Conservation (phyloP, 192 early-diverging fungal genomes). For the Linnemannia hyalina region DNA sequence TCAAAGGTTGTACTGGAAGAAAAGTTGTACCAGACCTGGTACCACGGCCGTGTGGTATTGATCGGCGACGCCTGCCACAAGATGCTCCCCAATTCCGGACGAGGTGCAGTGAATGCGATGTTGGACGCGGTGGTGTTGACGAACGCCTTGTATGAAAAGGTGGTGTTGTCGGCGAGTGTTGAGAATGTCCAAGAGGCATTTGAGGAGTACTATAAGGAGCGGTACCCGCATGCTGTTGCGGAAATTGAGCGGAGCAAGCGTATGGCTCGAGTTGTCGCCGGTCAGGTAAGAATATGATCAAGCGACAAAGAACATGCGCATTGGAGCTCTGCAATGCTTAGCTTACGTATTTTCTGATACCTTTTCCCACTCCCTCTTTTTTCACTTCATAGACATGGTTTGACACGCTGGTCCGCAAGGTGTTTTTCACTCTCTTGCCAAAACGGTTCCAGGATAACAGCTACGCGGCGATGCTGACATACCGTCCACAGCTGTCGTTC, state of each 20-base stretch:
- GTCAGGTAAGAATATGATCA: background rate
- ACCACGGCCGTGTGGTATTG: slow-evolving; percentile 2
- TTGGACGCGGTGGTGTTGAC: slow-evolving; percentile 6
- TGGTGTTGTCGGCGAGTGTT: background rate
- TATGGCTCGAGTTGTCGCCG: slow-evolving; percentile 13
- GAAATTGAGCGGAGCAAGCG: slow-evolving; percentile 12
- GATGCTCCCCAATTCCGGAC: slow-evolving; percentile 8
- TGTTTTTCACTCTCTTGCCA: background rate
- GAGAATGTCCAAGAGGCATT: background rate
- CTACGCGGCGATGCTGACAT: slow-evolving; percentile 8
- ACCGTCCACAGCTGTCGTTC: slow-evolving; percentile 7
- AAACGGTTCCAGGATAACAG: slow-evolving; percentile 11
- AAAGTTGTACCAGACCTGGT: slow-evolving; percentile 15
- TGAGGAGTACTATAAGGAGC: slow-evolving; percentile 7
- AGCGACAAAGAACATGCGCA: too few relatives aligned
- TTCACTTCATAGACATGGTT: background rate
- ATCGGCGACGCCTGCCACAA: slow-evolving; percentile 20
- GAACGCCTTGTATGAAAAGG: slow-evolving; percentile 1
- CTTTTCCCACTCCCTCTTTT: background rate
- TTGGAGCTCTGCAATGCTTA: background rate
- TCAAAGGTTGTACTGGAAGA: slow-evolving; percentile 15
- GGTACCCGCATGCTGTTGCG: slow-evolving; percentile 9
- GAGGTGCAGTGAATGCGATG: slow-evolving; percentile 21
- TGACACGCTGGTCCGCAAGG: slow-evolving; percentile 10
- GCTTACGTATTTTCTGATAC: background rate